Evolutionary conservation across 768 basidiomycete genomes (phyloP).

Genomic region (Leccinum subgranulosum): DNA sequence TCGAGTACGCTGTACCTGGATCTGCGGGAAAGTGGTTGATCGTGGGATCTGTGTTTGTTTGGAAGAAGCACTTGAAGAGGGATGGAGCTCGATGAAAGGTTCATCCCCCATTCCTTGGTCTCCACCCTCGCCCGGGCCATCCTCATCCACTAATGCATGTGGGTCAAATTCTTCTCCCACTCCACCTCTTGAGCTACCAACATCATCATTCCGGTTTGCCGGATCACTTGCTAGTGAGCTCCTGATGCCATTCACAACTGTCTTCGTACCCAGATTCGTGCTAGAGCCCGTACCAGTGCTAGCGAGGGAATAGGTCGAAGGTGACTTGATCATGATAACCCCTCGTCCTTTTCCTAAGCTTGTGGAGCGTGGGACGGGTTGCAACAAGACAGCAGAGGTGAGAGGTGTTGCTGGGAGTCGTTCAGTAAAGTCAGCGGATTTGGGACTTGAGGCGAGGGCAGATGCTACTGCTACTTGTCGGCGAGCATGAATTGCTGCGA

Average conservation of each 20-base stretch:
- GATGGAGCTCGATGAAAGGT: conserved; percentile 20
- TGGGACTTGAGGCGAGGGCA: neutral
- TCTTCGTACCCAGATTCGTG: conserved; percentile 12
- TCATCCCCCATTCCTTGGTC: conserved; percentile 15
- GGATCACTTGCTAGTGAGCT: conserved; percentile 16
- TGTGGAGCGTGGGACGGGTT: conserved; percentile 25
- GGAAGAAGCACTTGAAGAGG: conserved; percentile 20
- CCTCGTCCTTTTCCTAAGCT: conserved; percentile 15
- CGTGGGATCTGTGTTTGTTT: conserved; percentile 18
- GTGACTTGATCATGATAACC: conserved; percentile 6
- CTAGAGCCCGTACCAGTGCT: conserved; percentile 2
- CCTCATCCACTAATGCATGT: conserved; percentile 26
- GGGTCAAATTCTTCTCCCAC: conserved; percentile 18
- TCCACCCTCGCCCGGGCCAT: conserved; percentile 4
- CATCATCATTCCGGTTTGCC: conserved; percentile 3
- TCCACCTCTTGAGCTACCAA: neutral
- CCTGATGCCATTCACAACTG: conserved; percentile 21
- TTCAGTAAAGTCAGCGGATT: conserved; percentile 1
- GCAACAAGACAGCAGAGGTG: conserved; percentile 22
- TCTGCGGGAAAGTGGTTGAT: conserved; percentile 18
- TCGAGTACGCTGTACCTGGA: conserved; percentile 21
- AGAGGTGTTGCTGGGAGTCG: neutral
- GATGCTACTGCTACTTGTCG: conserved; percentile 24
- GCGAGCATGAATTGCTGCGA: conserved; percentile 51
- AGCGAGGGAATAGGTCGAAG: conserved; percentile 13